Evolutionary conservation across 306 rosid species (phyloP).

Genomic region (Mucuna pruriens): DNA sequence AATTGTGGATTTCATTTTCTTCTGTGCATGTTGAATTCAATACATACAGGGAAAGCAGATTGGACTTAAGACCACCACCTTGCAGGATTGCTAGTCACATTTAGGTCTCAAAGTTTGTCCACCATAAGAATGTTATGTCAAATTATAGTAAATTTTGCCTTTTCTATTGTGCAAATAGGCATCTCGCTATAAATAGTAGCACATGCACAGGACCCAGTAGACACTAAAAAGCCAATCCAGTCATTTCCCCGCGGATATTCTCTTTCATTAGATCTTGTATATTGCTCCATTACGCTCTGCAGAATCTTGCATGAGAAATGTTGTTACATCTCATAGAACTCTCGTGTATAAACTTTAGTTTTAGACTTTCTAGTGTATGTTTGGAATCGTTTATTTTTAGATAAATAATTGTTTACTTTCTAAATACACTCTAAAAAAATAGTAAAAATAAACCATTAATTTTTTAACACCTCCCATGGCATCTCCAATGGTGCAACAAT

Average conservation of each 20-base stretch:
- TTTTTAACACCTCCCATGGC: not conserved
- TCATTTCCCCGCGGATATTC: slow-evolving; percentile 47
- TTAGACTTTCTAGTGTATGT: not conserved
- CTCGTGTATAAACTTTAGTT: not conserved
- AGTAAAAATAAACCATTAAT: not conserved
- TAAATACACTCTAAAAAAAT: not conserved
- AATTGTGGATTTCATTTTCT: slow-evolving; percentile 15
- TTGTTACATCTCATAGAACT: slow-evolving; percentile 24
- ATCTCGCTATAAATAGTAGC: slow-evolving; percentile 28
- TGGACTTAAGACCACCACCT: slow-evolving; percentile 30
- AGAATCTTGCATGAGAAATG: slow-evolving; percentile 26
- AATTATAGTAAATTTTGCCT: slow-evolving; percentile 24
- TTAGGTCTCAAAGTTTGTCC: slow-evolving; percentile 34
- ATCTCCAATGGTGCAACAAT: not conserved
- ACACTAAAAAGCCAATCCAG: slow-evolving; percentile 41
- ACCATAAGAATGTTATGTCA: slow-evolving; percentile 38
- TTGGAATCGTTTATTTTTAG: not conserved
- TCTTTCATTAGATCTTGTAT: slow-evolving; percentile 14
- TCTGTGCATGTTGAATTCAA: slow-evolving; percentile 31
- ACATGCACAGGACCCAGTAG: slow-evolving; percentile 47
- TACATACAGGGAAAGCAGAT: slow-evolving; percentile 21
- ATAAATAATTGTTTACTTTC: not conserved
- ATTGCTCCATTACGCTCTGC: slow-evolving; percentile 28
- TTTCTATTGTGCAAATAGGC: slow-evolving; percentile 34
- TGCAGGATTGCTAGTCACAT: slow-evolving; percentile 16